These are phyloP conservation scores for Hanseniaspora valbyensis DNA, from an alignment of 805 yeast species.

Conservation along the genomic window DNA sequence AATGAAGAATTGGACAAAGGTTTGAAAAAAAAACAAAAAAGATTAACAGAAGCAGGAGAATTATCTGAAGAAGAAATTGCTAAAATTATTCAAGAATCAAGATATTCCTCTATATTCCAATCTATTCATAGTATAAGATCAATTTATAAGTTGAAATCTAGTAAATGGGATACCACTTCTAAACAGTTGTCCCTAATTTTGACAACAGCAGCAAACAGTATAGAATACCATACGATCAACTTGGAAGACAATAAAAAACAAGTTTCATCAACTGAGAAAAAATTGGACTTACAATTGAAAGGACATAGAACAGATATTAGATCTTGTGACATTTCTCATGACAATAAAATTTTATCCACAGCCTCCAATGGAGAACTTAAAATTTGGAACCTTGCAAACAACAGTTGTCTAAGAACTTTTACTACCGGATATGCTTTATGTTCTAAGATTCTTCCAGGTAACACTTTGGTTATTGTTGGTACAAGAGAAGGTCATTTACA, in stretches of 20 bases:
- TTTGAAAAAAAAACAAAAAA: slow-evolving; percentile 59
- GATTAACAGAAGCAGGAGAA: slow-evolving; percentile 62
- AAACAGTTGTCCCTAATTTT: slow-evolving; percentile 47
- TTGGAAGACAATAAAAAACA: slow-evolving; percentile 40
- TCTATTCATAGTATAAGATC: slow-evolving; percentile 62
- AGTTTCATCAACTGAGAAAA: slow-evolving; percentile 34
- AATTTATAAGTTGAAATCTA: slow-evolving; percentile 49
- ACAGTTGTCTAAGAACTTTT: slow-evolving; percentile 67
- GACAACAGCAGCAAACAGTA: slow-evolving; percentile 59
- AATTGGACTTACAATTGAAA: slow-evolving; percentile 52
- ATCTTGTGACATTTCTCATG: slow-evolving; percentile 69
- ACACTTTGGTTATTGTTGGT: slow-evolving; percentile 73
- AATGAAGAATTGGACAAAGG: slow-evolving; percentile 72
- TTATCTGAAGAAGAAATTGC: slow-evolving; percentile 45
- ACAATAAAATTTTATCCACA: slow-evolving; percentile 68
- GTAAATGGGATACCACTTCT: slow-evolving; percentile 48
- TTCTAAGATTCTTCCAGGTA: slow-evolving; percentile 81
- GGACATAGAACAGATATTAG: slow-evolving; percentile 91
- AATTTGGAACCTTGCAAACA: slow-evolving; percentile 71
- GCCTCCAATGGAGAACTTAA: slow-evolving; percentile 86
- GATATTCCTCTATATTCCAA: slow-evolving; percentile 48
- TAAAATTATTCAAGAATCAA: slow-evolving; percentile 38
- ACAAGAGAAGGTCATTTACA: slow-evolving; percentile 79
- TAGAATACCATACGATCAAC: slow-evolving; percentile 59
- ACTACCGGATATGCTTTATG: slow-evolving; percentile 80